Evolutionary conservation across 352 stramenopile genomes (phyloP).

Genomic region (Phytophthora pisi): DNA sequence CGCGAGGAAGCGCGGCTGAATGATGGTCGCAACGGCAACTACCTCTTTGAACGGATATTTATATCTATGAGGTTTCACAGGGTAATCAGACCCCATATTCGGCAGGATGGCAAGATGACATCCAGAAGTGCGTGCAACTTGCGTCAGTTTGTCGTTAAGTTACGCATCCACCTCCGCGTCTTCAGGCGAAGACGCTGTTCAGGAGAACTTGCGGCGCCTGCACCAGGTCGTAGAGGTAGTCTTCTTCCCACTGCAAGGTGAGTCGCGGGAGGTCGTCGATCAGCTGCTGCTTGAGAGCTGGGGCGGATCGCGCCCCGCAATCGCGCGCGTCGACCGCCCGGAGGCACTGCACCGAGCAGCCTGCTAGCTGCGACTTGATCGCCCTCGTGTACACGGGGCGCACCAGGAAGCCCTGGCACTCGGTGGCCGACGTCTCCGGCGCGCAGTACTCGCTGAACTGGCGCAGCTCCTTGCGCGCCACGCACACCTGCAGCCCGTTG

Average conservation of each 20-base stretch:
- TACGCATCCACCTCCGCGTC: constrained; percentile 1
- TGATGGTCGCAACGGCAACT: constrained; percentile 10
- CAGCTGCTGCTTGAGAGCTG: constrained; percentile 37
- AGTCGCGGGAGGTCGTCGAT: constrained; percentile 46
- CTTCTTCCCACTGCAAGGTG: constrained; percentile 55
- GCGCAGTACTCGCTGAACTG: constrained; percentile 41
- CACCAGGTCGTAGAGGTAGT: constrained; percentile 46
- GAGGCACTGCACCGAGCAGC: constrained; percentile 49
- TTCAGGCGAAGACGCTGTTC: constrained; percentile 32
- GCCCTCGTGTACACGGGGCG: constrained; percentile 38
- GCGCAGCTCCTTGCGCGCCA: constrained; percentile 49
- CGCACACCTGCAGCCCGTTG: constrained; percentile 44
- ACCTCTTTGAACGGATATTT: constrained; percentile 13
- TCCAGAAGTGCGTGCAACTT: not conserved
- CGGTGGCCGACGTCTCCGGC: constrained; percentile 30
- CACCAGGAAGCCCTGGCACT: constrained; percentile 49
- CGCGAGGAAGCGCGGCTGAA: constrained; percentile 5
- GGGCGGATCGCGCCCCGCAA: constrained; percentile 21
- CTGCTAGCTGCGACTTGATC: constrained; percentile 29
- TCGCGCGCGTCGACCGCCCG: constrained; percentile 37
- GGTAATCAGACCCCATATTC: constrained; percentile 10
- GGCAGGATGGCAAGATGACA: not conserved
- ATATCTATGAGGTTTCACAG: constrained; percentile 11
- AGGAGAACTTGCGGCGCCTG: constrained; percentile 34
- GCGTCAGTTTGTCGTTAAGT: constrained; percentile 7